Evolutionary conservation across 2,329 filamentous ascomycete genomes (phyloP).

Genomic region (Diaporthe australafricana): DNA sequence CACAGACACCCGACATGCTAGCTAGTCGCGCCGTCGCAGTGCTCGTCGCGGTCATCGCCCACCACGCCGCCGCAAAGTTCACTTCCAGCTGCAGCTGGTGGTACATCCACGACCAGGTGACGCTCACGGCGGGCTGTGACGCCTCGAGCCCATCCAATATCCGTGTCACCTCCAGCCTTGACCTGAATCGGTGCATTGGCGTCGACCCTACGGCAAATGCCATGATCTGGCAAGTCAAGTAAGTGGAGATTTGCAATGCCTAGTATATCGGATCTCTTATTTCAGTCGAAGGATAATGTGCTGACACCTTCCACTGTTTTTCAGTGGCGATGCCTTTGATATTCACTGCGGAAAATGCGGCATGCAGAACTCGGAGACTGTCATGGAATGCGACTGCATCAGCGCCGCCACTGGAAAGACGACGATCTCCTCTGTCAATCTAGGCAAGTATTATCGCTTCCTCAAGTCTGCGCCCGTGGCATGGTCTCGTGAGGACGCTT

Average conservation of each 20-base stretch:
- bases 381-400: conserved; percentile 8
- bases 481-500: rapidly evolving
- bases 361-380: not conserved
- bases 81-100: conserved; percentile 15
- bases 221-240: conserved; percentile 12
- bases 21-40: not conserved
- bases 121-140: not conserved
- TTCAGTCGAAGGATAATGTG: too few species aligned
- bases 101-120: not conserved
- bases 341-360: not conserved
- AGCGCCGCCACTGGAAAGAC: not conserved
- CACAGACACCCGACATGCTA: not conserved
- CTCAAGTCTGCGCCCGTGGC: not conserved
- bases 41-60: not conserved
- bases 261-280: too few species aligned
- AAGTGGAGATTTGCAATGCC: not conserved
- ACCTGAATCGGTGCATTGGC: conserved; percentile 30
- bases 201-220: not conserved
- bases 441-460: not conserved
- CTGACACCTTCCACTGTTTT: too few species aligned
- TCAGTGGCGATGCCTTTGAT: not conserved
- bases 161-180: not conserved
- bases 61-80: not conserved
- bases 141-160: not conserved
- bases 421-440: conserved; percentile 11